Evolutionary conservation across 441 rosid species (phyloP).

Genomic region (Mallotus japonicus): DNA sequence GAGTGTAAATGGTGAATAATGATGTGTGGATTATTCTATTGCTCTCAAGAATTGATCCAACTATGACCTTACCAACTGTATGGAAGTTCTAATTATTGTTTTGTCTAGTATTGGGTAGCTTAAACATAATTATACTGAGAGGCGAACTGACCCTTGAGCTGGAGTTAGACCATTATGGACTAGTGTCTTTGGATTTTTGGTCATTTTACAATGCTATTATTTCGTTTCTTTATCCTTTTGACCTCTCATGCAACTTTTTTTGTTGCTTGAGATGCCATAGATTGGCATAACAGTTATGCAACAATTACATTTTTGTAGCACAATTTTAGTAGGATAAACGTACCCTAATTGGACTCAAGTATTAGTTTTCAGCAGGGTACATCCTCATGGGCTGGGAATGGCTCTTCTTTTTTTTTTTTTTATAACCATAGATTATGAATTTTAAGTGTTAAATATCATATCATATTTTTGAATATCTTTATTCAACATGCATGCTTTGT

Average conservation of each 20-base stretch:
- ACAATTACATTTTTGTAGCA: not conserved
- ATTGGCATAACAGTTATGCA: not conserved
- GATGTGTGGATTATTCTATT: not conserved
- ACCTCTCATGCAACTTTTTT: not conserved
- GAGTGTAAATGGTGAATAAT: not conserved
- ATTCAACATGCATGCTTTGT: not conserved
- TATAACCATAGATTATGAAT: not conserved
- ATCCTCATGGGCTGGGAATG: not conserved
- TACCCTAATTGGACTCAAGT: not conserved
- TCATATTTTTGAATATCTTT: not conserved
- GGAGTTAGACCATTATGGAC: not conserved
- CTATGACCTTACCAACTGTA: constrained; percentile 3
- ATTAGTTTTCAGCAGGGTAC: not conserved
- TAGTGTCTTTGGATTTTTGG: not conserved
- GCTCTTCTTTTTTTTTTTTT: not conserved
- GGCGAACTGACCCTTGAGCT: constrained; percentile 2
- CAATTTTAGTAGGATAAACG: not conserved
- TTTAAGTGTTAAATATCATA: not conserved
- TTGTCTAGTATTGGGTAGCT: not conserved
- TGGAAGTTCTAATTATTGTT: not conserved
- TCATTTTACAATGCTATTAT: not conserved
- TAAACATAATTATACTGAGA: not conserved
- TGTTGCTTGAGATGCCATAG: not conserved
- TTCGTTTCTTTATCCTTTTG: not conserved
- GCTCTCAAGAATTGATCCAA: not conserved